phyloP scores from a whole-genome alignment of 1,284 basidiomycete genomes.

The Boletus smithii region DNA sequence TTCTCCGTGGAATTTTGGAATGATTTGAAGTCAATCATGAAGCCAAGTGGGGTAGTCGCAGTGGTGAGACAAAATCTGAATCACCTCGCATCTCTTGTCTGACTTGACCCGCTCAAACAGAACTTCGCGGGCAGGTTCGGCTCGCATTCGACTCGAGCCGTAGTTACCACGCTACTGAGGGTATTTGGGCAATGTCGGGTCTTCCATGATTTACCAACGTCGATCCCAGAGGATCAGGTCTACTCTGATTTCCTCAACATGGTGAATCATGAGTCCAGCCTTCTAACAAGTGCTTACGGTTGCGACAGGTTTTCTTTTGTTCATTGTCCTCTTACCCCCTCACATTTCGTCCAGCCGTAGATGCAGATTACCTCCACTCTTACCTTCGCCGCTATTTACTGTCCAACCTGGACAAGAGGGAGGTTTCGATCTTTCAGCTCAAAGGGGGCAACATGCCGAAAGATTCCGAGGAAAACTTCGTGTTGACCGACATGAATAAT shows the following conservation, averaged over 20 bases:
- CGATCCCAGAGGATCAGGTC: constrained; percentile 43
- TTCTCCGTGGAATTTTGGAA: constrained; percentile 83
- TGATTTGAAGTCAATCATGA: constrained; percentile 61
- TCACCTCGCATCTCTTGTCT: background rate
- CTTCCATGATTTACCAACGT: constrained; percentile 66
- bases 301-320: constrained; percentile 72
- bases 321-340: constrained; percentile 55
- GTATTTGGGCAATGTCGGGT: constrained; percentile 75
- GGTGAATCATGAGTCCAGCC: constrained; percentile 42
- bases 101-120: constrained; percentile 38
- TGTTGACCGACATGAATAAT: constrained; percentile 61
- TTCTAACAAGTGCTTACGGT: constrained; percentile 10
- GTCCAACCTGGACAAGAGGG: constrained; percentile 44
- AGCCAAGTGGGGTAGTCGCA: constrained; percentile 72
- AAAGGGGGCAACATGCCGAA: constrained; percentile 35
- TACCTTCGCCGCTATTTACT: constrained; percentile 58
- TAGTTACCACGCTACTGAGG: constrained; percentile 64
- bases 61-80: constrained; percentile 53
- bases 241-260: constrained; percentile 69
- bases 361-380: constrained; percentile 63
- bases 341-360: constrained; percentile 57
- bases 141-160: constrained; percentile 61
- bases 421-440: constrained; percentile 52
- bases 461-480: constrained; percentile 41
- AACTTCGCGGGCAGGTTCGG: constrained; percentile 70